phyloP scores from a whole-genome alignment of 2,329 filamentous ascomycete species.

The Hypoxylon sp. region DNA sequence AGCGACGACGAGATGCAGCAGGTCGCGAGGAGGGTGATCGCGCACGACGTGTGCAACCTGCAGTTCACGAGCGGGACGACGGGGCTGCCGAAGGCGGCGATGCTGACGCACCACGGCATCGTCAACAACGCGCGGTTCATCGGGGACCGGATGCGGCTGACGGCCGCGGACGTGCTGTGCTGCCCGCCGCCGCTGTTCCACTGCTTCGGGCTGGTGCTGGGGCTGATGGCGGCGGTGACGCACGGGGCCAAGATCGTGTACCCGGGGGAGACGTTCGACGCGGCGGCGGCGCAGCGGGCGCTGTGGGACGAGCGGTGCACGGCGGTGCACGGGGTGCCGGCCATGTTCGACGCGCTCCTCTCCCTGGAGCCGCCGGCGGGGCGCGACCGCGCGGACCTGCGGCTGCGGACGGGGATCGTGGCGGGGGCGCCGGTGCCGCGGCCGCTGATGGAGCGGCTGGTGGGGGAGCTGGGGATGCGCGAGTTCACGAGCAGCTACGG shows the following conservation, averaged over 20 bases:
- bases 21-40: constrained; percentile 62
- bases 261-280: constrained; percentile 77
- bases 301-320: constrained; percentile 74
- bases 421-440: constrained; percentile 79
- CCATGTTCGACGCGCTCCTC: constrained; percentile 79
- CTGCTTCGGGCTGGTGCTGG: constrained; percentile 83
- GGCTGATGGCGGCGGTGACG: constrained; percentile 74
- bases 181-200: constrained; percentile 87
- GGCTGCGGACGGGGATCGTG: constrained; percentile 77
- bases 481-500: constrained; percentile 77
- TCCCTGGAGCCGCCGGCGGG: constrained; percentile 52
- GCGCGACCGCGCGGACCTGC: constrained; percentile 57
- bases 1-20: constrained; percentile 60
- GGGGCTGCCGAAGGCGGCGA: constrained; percentile 75
- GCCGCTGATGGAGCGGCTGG: constrained; percentile 76
- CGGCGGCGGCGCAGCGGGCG: constrained; percentile 69
- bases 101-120: constrained; percentile 73
- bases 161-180: constrained; percentile 72
- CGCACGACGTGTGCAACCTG: constrained; percentile 75
- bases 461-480: constrained; percentile 75
- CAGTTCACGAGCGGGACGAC: constrained; percentile 82
- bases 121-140: constrained; percentile 75
- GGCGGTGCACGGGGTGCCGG: constrained; percentile 80
- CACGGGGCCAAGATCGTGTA: constrained; percentile 81
- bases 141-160: constrained; percentile 77